A percentile compares a stretch with the other conserved stretches of the same genome.
phyloP scores from a whole-genome alignment of 371 early-diverging fungal species.

The Haplosporangium sp. region DNA sequence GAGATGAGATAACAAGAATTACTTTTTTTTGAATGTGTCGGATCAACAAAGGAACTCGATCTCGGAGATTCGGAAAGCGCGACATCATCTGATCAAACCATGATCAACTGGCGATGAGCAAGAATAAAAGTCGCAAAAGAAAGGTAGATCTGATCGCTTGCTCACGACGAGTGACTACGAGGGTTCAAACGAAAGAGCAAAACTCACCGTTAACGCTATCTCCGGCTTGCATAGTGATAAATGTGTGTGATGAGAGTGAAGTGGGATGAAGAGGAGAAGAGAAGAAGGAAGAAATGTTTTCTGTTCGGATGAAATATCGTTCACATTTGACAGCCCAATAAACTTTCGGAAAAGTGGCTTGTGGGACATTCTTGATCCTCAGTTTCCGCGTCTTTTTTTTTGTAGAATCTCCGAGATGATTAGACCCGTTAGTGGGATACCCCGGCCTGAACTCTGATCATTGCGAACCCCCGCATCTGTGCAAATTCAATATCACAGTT shows the following conservation, averaged over 20 bases:
- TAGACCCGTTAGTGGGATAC: too few relatives aligned
- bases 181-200: not conserved
- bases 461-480: too few relatives aligned
- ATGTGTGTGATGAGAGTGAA: slow-evolving; percentile 10
- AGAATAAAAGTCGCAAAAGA: not conserved
- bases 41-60: not conserved
- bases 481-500: too few relatives aligned
- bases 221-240: slow-evolving; percentile 26
- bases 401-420: too few relatives aligned
- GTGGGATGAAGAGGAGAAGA: slow-evolving; percentile 1
- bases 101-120: not conserved
- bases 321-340: too few relatives aligned
- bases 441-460: too few relatives aligned
- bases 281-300: not conserved
- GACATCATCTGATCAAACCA: not conserved
- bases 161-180: not conserved
- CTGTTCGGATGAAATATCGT: not conserved
- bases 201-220: slow-evolving; percentile 42
- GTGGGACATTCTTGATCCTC: too few relatives aligned
- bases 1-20: not conserved
- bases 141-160: not conserved
- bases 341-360: too few relatives aligned
- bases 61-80: not conserved
- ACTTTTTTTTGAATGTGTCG: not conserved
- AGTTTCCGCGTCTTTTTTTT: not conserved